Percentiles rank a stretch among this genome's conserved stretches.
Conservation (phyloP, 345 rosid genomes). For the Lepidium sativum region DNA sequence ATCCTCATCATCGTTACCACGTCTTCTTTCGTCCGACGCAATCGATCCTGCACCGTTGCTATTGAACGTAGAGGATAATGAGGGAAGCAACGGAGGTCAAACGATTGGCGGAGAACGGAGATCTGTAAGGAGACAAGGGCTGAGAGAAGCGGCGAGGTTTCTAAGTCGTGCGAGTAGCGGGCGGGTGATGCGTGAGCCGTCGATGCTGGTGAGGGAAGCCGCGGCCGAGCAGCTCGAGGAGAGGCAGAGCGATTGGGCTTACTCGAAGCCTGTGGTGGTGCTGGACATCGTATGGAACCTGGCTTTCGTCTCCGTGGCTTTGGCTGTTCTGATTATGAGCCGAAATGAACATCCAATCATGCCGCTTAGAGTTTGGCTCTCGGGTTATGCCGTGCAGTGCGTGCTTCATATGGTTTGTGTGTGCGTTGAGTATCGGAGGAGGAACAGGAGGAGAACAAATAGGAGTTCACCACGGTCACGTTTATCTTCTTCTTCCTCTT, state of each 20-base stretch:
- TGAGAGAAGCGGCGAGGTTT: constrained; percentile 73
- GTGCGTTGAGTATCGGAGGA: constrained; percentile 62
- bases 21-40: constrained; percentile 49
- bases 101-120: constrained; percentile 27
- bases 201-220: constrained; percentile 29
- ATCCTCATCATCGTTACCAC: constrained; percentile 12
- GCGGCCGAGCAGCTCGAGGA: constrained; percentile 38
- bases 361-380: constrained; percentile 84
- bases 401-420: constrained; percentile 83
- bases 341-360: constrained; percentile 48
- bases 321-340: constrained; percentile 42
- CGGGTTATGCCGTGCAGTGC: constrained; percentile 78
- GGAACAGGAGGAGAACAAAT: constrained; percentile 40
- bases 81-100: constrained; percentile 19
- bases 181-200: constrained; percentile 25
- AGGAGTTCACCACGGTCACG: constrained; percentile 28
- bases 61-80: constrained; percentile 23
- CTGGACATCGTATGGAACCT: constrained; percentile 57
- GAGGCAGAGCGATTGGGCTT: constrained; percentile 37
- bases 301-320: constrained; percentile 46
- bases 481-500: constrained; percentile 18
- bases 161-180: constrained; percentile 31
- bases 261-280: constrained; percentile 47
- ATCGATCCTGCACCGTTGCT: constrained; percentile 70
- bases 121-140: constrained; percentile 58